Percentiles rank a stretch among this genome's conserved stretches.
phyloP scores from a whole-genome alignment of 345 rosid genomes.

The Stellera chamaejasme region DNA sequence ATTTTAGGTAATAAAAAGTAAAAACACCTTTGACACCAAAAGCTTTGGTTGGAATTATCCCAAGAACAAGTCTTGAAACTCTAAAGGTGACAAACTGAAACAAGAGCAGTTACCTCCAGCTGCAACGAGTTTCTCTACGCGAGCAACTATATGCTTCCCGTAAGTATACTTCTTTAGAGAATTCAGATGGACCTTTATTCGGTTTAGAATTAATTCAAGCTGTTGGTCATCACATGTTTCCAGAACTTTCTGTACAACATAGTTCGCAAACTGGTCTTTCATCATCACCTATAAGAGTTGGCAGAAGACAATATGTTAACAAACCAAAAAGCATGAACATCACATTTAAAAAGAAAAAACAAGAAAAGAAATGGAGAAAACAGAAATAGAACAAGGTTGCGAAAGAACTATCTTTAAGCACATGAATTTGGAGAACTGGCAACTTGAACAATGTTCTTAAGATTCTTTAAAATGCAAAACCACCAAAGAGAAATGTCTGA shows the following conservation, averaged over 20 bases:
- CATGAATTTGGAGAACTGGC: too few relatives aligned
- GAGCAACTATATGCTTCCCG: slow-evolving; percentile 95
- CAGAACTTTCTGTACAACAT: slow-evolving; percentile 95
- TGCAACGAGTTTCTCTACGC: slow-evolving; percentile 92
- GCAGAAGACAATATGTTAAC: background rate
- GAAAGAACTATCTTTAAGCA: background rate
- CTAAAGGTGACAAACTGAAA: background rate
- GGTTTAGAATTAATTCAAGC: slow-evolving; percentile 69
- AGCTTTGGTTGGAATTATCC: background rate
- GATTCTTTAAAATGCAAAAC: too few relatives aligned
- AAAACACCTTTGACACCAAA: too few relatives aligned
- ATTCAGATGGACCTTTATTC: slow-evolving; percentile 84
- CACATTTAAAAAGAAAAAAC: too few relatives aligned
- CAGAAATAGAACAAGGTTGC: slow-evolving; percentile 6
- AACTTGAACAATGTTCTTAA: too few relatives aligned
- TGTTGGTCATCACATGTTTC: slow-evolving; percentile 94
- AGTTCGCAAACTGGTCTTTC: slow-evolving; percentile 99
- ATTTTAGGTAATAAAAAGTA: too few relatives aligned
- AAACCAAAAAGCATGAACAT: too few relatives aligned
- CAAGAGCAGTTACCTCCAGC: slow-evolving; percentile 63
- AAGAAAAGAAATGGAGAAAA: background rate
- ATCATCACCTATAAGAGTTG: slow-evolving; percentile 64
- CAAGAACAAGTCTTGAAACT: background rate
- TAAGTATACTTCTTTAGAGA: slow-evolving; percentile 91
- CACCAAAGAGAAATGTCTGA: background rate